These are phyloP conservation scores for Vigna angularis DNA, from an alignment of 306 rosid genomes.

Conservation along the genomic window DNA sequence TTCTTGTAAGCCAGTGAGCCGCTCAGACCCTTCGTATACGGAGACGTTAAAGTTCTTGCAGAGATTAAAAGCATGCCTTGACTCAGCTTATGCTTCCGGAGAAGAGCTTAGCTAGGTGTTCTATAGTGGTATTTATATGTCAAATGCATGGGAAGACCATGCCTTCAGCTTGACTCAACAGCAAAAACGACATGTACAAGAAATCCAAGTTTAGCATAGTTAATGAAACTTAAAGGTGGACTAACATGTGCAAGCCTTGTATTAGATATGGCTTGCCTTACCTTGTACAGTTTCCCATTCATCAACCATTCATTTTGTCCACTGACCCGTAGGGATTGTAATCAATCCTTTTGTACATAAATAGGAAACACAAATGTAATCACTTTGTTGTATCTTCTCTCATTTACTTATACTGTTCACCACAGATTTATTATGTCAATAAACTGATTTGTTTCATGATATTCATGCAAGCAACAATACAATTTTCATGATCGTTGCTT, in stretches of 20 bases:
- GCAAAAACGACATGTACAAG: not conserved
- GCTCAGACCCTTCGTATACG: constrained; percentile 81
- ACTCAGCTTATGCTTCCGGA: constrained; percentile 29
- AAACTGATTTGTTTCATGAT: too few species aligned
- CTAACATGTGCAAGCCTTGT: constrained; percentile 45
- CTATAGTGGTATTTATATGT: constrained; percentile 6
- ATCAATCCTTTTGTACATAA: constrained; percentile 38
- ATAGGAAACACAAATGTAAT: constrained; percentile 24
- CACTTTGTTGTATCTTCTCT: not conserved
- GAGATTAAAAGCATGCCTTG: constrained; percentile 63
- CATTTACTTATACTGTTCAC: too few species aligned
- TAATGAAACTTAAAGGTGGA: constrained; percentile 25
- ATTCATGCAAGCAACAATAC: too few species aligned
- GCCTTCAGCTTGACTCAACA: constrained; percentile 1
- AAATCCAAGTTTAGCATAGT: not conserved
- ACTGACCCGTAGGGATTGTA: constrained; percentile 9
- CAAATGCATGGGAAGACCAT: constrained; percentile 34
- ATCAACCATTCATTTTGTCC: constrained; percentile 27
- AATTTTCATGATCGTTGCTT: too few species aligned
- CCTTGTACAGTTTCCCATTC: constrained; percentile 36
- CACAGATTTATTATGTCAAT: too few species aligned
- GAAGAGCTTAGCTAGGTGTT: constrained; percentile 41
- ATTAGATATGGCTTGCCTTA: constrained; percentile 37
- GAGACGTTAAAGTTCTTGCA: constrained; percentile 77
- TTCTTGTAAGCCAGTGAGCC: constrained; percentile 90